Base-by-base conservation (phyloP, 129 eudicot genomes). In the Centaurea solstitialis region DNA sequence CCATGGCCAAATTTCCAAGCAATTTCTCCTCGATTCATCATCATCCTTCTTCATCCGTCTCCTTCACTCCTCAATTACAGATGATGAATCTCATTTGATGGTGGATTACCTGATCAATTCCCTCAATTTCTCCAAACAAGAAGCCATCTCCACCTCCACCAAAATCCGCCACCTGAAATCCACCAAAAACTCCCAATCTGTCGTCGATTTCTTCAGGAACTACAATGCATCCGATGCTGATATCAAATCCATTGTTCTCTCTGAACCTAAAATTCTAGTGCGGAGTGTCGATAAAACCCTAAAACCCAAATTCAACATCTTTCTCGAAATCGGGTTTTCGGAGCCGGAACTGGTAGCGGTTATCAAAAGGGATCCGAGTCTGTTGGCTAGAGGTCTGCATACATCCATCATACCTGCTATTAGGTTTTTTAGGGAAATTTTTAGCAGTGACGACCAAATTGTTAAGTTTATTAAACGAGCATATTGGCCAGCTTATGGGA, bases 261-360 rank as follows among this genome's bases (percentile, higher is more conserved):
- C 81, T 0, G 76, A 35, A 6, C 88, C 90, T 13, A 62, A 37
- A 13, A 75, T 87, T 8, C 26, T 87, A 7, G 12, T 68, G 3
- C 68, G 68, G 5, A 68, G 59, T 7, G 87, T 80, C 2, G 86
- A 74, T 4, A 84, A 81, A 84, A 84, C 88, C 81, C 86, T 87
- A 23, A 35, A 68, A 37, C 86, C 86, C 72, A 87, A 84, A 81
- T 67, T 87, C 4, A 73, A 20, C 64, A 59, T 74, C 53, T 50
- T 87, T 22, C 64, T 33, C 0, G 86, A 84, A 61, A 20, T 81
- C 1, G 86, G 88, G 17, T 68, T 87, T 40, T 84, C 86, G 1
- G 77, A 68, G 11, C 67, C 83, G 35, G 86, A 84, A 67, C 57
- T 87, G 17, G 81, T 59, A 8, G 7, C 4, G 7, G 62, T 84